phyloP scores from a whole-genome alignment of 2,329 filamentous ascomycete species.

The Colletotrichum gigasporum region DNA sequence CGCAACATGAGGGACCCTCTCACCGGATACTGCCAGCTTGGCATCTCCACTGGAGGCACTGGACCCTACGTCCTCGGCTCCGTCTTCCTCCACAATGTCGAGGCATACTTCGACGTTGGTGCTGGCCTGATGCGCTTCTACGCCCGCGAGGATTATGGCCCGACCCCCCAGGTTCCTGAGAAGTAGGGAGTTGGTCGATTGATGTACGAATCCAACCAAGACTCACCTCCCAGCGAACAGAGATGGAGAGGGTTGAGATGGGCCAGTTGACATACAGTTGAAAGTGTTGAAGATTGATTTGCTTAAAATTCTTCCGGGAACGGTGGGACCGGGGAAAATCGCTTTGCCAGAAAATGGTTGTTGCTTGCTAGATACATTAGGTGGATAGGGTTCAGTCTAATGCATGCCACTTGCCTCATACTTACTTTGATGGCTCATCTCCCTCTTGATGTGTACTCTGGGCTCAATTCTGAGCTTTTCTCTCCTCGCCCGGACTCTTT shows the following conservation, averaged over 20 bases:
- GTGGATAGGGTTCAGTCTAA: slow-evolving; percentile 14
- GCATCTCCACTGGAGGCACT: slow-evolving; percentile 52
- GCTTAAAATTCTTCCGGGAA: neutral
- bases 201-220: neutral
- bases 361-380: slow-evolving; percentile 23
- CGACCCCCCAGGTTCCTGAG: slow-evolving; percentile 20
- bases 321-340: neutral
- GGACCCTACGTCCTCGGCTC: slow-evolving; percentile 61
- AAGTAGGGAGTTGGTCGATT: neutral
- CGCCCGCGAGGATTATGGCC: slow-evolving; percentile 28
- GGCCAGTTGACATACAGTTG: neutral
- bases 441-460: neutral
- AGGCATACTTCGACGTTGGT: slow-evolving; percentile 59
- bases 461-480: too few species aligned
- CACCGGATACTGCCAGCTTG: slow-evolving; percentile 58
- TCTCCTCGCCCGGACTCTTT: neutral
- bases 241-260: neutral
- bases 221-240: neutral
- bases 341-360: slow-evolving; percentile 8
- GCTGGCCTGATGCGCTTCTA: slow-evolving; percentile 58
- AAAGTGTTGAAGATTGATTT: neutral
- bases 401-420: slow-evolving; percentile 15
- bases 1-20: slow-evolving; percentile 51
- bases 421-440: neutral
- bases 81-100: slow-evolving; percentile 60